Percentiles rank a stretch among this genome's conserved stretches.
Evolutionary conservation across 2,329 filamentous ascomycete species (phyloP).

Genomic region (Pyrenochaeta sp.): DNA sequence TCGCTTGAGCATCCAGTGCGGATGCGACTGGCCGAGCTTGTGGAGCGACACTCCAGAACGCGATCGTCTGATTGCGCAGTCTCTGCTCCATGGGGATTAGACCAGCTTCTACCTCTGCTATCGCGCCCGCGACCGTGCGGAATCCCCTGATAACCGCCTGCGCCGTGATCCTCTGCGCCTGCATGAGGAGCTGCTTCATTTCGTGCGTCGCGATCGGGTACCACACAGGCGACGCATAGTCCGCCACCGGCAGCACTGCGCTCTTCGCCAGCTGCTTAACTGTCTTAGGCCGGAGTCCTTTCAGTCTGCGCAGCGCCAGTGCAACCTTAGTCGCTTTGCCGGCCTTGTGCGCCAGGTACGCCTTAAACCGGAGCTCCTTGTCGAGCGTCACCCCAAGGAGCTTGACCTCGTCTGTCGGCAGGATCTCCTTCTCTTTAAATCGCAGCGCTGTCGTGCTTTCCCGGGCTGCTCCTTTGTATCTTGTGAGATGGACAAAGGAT

Average conservation of each 20-base stretch:
- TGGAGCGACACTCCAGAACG: slow-evolving; percentile 23
- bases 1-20: slow-evolving; percentile 21
- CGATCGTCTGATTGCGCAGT: slow-evolving; percentile 6
- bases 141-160: slow-evolving; percentile 13
- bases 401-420: slow-evolving; percentile 17
- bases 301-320: neutral
- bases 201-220: slow-evolving; percentile 14
- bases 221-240: slow-evolving; percentile 15
- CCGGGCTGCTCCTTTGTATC: slow-evolving; percentile 17
- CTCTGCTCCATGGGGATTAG: neutral
- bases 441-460: slow-evolving; percentile 3
- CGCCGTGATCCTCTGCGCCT: slow-evolving; percentile 3
- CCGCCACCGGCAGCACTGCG: slow-evolving; percentile 12
- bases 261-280: slow-evolving; percentile 11
- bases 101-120: neutral
- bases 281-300: slow-evolving; percentile 6
- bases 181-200: slow-evolving; percentile 12
- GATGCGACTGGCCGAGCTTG: slow-evolving; percentile 20
- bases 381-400: slow-evolving; percentile 22
- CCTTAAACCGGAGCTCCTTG: slow-evolving; percentile 21
- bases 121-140: slow-evolving; percentile 11
- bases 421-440: slow-evolving; percentile 17
- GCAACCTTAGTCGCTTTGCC: slow-evolving; percentile 15
- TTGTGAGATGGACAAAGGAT: slow-evolving; percentile 45
- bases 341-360: slow-evolving; percentile 16